Percentiles rank a stretch among this genome's conserved stretches.
Conservation (phyloP, 352 stramenopile species). For the Globisporangium canariense region DNA sequence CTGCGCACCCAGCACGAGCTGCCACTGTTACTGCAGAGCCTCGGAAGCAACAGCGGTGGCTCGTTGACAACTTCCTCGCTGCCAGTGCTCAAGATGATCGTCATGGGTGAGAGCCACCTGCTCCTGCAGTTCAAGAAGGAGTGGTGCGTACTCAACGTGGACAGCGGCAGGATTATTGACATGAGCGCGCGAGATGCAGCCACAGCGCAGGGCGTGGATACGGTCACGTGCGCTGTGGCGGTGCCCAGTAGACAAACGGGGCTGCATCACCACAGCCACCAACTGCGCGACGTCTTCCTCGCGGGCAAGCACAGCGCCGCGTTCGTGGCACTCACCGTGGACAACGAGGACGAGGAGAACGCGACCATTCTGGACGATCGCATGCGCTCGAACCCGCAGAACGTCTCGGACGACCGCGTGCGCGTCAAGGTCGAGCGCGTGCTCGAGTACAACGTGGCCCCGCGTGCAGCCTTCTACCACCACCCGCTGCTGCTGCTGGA, state of each 20-base stretch:
- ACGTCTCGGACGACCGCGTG: constrained; percentile 37
- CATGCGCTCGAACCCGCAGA: constrained; percentile 24
- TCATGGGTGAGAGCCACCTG: constrained; percentile 66
- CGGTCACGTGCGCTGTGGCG: constrained; percentile 31
- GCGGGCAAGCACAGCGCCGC: constrained; percentile 49
- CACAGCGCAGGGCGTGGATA: constrained; percentile 30
- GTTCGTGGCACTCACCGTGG: constrained; percentile 40
- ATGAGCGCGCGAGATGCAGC: constrained; percentile 20
- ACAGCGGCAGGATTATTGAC: constrained; percentile 48
- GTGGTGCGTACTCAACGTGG: constrained; percentile 60
- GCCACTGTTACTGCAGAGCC: constrained; percentile 15
- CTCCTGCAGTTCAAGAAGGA: constrained; percentile 63
- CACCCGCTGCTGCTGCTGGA: constrained; percentile 71
- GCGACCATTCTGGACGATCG: constrained; percentile 14
- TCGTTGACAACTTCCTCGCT: constrained; percentile 15
- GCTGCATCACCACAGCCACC: constrained; percentile 23
- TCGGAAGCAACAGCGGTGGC: background rate
- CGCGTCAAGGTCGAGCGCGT: constrained; percentile 45
- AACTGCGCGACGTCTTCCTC: constrained; percentile 52
- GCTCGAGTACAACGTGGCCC: constrained; percentile 44
- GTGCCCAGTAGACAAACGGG: constrained; percentile 35
- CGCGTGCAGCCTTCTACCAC: constrained; percentile 46
- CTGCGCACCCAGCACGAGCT: constrained; percentile 60
- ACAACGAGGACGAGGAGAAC: constrained; percentile 18
- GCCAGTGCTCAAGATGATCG: constrained; percentile 49